These are phyloP conservation scores for Boletus hoseneyae DNA, from an alignment of 1,284 basidiomycete species.

Conservation along the genomic window DNA sequence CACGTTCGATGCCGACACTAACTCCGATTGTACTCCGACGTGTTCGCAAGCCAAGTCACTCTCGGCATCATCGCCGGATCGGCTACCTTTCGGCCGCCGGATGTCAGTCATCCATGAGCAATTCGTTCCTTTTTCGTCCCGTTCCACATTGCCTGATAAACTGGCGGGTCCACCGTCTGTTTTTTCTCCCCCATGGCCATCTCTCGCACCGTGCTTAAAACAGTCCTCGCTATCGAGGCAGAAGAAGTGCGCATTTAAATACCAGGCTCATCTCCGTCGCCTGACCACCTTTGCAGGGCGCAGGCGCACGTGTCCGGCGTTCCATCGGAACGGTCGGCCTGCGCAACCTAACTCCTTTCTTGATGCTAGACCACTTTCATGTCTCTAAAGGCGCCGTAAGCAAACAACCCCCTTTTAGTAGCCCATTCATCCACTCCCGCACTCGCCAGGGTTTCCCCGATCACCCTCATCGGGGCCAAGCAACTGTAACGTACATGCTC, in stretches of 20 bases:
- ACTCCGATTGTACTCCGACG: background rate
- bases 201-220: conserved; percentile 73
- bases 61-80: background rate
- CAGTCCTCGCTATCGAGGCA: conserved; percentile 76
- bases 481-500: conserved; percentile 87
- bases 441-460: conserved; percentile 64
- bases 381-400: conserved; percentile 59
- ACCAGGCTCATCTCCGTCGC: background rate
- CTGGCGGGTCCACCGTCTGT: too few relatives aligned
- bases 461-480: conserved; percentile 89
- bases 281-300: conserved; percentile 52
- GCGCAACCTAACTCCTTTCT: conserved; percentile 84
- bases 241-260: conserved; percentile 63
- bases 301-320: conserved; percentile 82
- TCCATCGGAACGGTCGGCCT: conserved; percentile 80
- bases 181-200: conserved; percentile 18
- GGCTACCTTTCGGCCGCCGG: background rate
- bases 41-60: background rate
- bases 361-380: conserved; percentile 84
- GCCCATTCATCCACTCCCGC: background rate
- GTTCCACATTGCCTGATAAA: background rate
- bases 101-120: too few relatives aligned
- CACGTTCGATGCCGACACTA: conserved; percentile 22
- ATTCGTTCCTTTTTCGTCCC: background rate
- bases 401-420: conserved; percentile 2